Evolutionary conservation across 1,284 basidiomycete genomes (phyloP).

Genomic region (Cystobasidium sp.): DNA sequence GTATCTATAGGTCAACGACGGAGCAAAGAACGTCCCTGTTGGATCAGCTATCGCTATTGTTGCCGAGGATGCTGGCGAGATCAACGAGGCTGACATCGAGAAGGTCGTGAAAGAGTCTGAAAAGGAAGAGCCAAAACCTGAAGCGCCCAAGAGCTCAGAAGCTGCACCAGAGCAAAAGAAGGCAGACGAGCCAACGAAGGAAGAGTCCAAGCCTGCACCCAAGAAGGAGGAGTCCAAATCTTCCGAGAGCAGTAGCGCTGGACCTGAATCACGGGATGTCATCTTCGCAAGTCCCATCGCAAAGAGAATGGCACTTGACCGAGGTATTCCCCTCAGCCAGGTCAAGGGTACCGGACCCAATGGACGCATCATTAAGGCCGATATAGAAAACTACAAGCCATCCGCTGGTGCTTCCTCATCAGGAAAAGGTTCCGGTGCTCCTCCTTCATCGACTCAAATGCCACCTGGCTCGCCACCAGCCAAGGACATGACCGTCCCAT

Average conservation of each 20-base stretch:
- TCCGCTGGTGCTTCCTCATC: slow-evolving; percentile 58
- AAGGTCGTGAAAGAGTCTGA: slow-evolving; percentile 54
- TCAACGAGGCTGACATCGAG: slow-evolving; percentile 74
- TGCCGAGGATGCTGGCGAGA: slow-evolving; percentile 90
- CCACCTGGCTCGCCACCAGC: slow-evolving; percentile 55
- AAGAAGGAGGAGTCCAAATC: slow-evolving; percentile 53
- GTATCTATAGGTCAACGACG: slow-evolving; percentile 69
- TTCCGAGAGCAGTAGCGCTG: slow-evolving; percentile 45
- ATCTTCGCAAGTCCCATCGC: slow-evolving; percentile 95
- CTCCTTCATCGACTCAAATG: slow-evolving; percentile 61
- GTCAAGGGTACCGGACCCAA: slow-evolving; percentile 93
- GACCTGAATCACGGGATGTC: slow-evolving; percentile 60
- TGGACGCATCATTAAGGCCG: slow-evolving; percentile 90
- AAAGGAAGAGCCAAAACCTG: slow-evolving; percentile 48
- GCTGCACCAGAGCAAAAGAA: slow-evolving; percentile 59
- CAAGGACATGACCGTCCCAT: slow-evolving; percentile 54
- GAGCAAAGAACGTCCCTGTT: slow-evolving; percentile 83
- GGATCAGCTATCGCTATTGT: slow-evolving; percentile 86
- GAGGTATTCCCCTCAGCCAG: slow-evolving; percentile 86
- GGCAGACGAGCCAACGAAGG: slow-evolving; percentile 57
- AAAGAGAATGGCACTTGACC: slow-evolving; percentile 94
- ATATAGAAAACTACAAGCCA: slow-evolving; percentile 80
- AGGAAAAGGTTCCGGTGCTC: slow-evolving; percentile 49
- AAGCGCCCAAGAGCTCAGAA: slow-evolving; percentile 45
- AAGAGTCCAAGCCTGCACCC: slow-evolving; percentile 54